Evolutionary conservation across 2,329 filamentous ascomycete genomes (phyloP).

Genomic region (Uncinocarpus reesii): DNA sequence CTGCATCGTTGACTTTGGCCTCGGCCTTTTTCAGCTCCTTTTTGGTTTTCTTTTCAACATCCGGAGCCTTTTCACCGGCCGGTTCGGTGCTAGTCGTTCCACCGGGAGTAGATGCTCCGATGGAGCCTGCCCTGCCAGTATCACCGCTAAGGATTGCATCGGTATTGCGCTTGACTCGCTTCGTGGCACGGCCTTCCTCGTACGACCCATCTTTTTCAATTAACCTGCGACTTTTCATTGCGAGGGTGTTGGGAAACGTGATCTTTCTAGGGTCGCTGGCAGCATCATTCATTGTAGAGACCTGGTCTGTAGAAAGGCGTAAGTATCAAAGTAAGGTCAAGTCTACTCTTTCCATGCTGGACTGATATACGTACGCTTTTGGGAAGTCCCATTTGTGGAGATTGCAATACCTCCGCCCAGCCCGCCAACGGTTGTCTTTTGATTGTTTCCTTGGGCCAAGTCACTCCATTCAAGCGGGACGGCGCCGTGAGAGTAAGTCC

Average conservation of each 20-base stretch:
- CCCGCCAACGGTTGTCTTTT: conserved; percentile 24
- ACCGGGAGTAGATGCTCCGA: conserved; percentile 52
- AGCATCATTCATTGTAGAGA: conserved; percentile 1
- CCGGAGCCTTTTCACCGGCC: conserved; percentile 44
- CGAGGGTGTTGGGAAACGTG: conserved; percentile 25
- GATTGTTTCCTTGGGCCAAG: conserved; percentile 41
- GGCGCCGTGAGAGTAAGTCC: conserved; percentile 67
- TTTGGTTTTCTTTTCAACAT: conserved; percentile 62
- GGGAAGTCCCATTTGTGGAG: conserved; percentile 14
- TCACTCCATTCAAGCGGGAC: conserved; percentile 67
- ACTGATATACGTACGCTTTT: conserved; percentile 31
- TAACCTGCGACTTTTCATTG: conserved; percentile 48
- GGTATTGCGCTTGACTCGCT: conserved; percentile 53
- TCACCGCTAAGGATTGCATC: conserved; percentile 44
- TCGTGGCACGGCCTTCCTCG: conserved; percentile 61
- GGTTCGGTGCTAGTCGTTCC: conserved; percentile 37
- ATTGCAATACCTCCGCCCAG: conserved; percentile 13
- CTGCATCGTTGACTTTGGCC: conserved; percentile 62
- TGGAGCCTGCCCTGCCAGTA: conserved; percentile 44
- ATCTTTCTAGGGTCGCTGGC: conserved; percentile 31
- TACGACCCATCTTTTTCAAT: conserved; percentile 57
- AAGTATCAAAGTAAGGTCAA: not conserved
- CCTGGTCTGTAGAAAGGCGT: not conserved
- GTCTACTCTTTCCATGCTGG: not conserved
- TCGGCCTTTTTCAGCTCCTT: conserved; percentile 78